These are phyloP conservation scores for Dothideomycetes sp. DNA, from an alignment of 2,329 filamentous ascomycete species.

Conservation along the genomic window DNA sequence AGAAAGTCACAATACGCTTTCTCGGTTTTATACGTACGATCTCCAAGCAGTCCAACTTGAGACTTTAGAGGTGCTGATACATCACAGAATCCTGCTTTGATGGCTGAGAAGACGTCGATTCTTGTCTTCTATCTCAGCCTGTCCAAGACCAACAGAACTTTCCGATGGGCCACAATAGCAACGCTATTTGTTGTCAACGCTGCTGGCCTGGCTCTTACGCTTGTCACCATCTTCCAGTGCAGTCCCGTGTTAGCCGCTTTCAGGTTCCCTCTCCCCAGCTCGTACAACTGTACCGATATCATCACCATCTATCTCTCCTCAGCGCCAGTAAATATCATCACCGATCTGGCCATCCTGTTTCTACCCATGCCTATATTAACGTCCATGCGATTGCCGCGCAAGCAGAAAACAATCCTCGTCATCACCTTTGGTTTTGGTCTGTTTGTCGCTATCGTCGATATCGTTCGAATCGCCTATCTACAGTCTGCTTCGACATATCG, in stretches of 20 bases:
- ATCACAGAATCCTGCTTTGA: slow-evolving; percentile 62
- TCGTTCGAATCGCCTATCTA: slow-evolving; percentile 81
- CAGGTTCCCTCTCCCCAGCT: slow-evolving; percentile 32
- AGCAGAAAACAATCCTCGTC: slow-evolving; percentile 81
- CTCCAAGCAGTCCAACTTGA: slow-evolving; percentile 29
- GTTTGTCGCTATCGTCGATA: slow-evolving; percentile 80
- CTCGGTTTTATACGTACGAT: slow-evolving; percentile 44
- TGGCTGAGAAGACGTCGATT: slow-evolving; percentile 89
- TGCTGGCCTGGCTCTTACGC: slow-evolving; percentile 67
- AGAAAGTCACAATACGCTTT: slow-evolving; percentile 52
- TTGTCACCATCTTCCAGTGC: slow-evolving; percentile 85
- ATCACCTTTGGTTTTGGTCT: slow-evolving; percentile 79
- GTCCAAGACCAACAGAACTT: slow-evolving; percentile 66
- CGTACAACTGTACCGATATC: slow-evolving; percentile 50
- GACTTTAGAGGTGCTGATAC: slow-evolving; percentile 35
- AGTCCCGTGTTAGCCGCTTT: slow-evolving; percentile 64
- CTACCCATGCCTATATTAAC: slow-evolving; percentile 83
- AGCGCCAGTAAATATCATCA: slow-evolving; percentile 84
- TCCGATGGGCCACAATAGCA: slow-evolving; percentile 72
- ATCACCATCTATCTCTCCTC: slow-evolving; percentile 60
- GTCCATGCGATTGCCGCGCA: slow-evolving; percentile 70
- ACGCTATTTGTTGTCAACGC: slow-evolving; percentile 70
- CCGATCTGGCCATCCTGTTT: slow-evolving; percentile 78
- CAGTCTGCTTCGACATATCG: slow-evolving; percentile 56
- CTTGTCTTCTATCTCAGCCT: slow-evolving; percentile 82